Evolutionary conservation across 331 rosid species (phyloP).

Genomic region (Erythrophleum ivorense): DNA sequence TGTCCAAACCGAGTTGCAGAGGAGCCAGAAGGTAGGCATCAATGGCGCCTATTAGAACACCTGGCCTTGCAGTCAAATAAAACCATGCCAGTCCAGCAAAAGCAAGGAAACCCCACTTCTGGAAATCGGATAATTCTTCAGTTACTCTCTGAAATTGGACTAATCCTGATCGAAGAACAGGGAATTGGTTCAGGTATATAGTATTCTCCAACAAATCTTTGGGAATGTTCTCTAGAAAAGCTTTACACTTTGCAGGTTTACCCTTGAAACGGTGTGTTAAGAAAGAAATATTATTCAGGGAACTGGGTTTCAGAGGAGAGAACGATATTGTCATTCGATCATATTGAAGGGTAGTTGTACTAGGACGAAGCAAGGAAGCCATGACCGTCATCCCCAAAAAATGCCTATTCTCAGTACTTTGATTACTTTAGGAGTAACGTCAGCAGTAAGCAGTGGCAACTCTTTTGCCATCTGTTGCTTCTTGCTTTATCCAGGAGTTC

Average conservation of each 20-base stretch:
- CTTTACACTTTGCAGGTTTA: conserved; percentile 52
- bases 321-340: conserved; percentile 39
- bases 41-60: conserved; percentile 78
- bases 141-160: conserved; percentile 57
- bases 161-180: conserved; percentile 59
- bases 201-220: conserved; percentile 48
- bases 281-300: conserved; percentile 44
- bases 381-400: conserved; percentile 39
- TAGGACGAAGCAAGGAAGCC: conserved; percentile 68
- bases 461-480: conserved; percentile 44
- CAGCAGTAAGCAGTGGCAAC: conserved; percentile 44
- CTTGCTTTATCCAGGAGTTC: conserved; percentile 50
- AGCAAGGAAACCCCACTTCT: conserved; percentile 65
- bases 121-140: conserved; percentile 59
- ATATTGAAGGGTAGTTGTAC: conserved; percentile 53
- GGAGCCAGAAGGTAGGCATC: conserved; percentile 85
- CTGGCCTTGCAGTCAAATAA: conserved; percentile 82
- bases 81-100: conserved; percentile 69
- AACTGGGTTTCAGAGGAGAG: conserved; percentile 52
- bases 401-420: conserved; percentile 5
- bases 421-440: conserved; percentile 24
- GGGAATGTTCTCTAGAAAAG: conserved; percentile 58
- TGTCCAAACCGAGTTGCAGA: conserved; percentile 64
- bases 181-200: conserved; percentile 59
- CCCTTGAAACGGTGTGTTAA: conserved; percentile 48